phyloP scores from a whole-genome alignment of 1,284 basidiomycete genomes.

The Ganoderma sinense region DNA sequence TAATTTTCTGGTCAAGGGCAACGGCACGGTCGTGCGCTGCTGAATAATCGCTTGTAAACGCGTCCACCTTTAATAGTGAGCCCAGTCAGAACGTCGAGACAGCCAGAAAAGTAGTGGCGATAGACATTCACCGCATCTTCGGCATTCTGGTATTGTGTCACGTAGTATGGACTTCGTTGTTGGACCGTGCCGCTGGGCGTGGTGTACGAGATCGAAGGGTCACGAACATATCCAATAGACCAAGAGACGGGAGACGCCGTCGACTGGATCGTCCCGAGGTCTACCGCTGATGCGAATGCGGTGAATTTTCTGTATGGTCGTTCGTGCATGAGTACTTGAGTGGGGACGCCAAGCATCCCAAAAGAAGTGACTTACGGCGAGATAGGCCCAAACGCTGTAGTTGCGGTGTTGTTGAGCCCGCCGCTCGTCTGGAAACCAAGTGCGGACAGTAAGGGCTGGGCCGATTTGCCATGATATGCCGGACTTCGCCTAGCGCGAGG shows the following conservation, averaged over 20 bases:
- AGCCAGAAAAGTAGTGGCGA: neutral
- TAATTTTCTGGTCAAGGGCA: constrained; percentile 36
- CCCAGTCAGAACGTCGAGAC: neutral
- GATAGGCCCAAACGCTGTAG: constrained; percentile 24
- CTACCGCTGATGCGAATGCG: constrained; percentile 32
- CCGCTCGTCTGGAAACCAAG: constrained; percentile 29
- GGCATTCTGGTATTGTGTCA: constrained; percentile 28
- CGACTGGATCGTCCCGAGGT: constrained; percentile 32
- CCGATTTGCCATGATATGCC: constrained; percentile 31
- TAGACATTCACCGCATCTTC: constrained; percentile 28
- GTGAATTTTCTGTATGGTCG: constrained; percentile 21
- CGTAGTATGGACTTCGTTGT: constrained; percentile 37
- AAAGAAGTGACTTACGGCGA: constrained; percentile 17
- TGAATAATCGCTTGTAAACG: constrained; percentile 35
- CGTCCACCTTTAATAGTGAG: constrained; percentile 31
- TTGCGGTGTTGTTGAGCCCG: constrained; percentile 16
- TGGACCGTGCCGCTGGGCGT: constrained; percentile 30
- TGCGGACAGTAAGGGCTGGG: constrained; percentile 11
- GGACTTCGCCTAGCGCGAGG: no score
- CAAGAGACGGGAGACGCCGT: constrained; percentile 34
- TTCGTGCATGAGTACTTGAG: neutral
- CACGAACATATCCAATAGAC: constrained; percentile 34
- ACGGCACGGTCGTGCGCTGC: constrained; percentile 31
- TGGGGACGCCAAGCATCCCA: neutral
- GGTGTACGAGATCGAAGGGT: constrained; percentile 33